Base-by-base conservation (phyloP, 345 rosid genomes). In the Pugionium cornutum region DNA sequence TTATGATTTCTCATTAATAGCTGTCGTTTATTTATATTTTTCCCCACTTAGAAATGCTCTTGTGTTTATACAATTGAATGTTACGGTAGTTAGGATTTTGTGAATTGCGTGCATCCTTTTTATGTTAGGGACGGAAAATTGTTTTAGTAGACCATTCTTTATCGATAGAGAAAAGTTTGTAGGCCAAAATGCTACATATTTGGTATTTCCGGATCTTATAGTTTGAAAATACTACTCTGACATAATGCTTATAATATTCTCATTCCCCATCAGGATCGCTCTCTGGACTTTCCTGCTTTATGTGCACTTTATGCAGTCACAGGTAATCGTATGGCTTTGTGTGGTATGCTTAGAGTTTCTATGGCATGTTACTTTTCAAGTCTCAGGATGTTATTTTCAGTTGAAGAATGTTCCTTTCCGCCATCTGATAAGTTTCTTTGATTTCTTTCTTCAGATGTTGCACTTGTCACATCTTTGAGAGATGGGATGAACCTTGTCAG, bases 401-500 rank as follows among this genome's bases (percentile, higher is more conserved):
- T 25, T 51, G 6, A 69, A 34, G 37, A 50, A 6, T 61, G 32
- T 61, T 69, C 7, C 52, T 52, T 29, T 73, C 41, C 26, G 3
- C n/a, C 11, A 67, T 53, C 33, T 74, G 46, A 47, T 11, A 11
- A 39, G 53, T 61, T 54, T 57, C 57, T 31, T 72, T 7, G 57
- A 36, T 49, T 41, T 40, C 32, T 31, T 69, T 69, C 35, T 66
- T 68, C 88, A 94, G 99, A 94, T 84, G 89, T 94, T 57, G 92
- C 97, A 56, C 96, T 94, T 26, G 99, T 94, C 41, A 90, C 99
- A 50, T 94, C 99, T 69, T 67, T 94, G 82, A 84, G 99, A 82
- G 99, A 94, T 74, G 99, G 99, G 69, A 94, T 94, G 99, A 94
- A 94, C 80, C 97, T 94, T 72, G 99, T 94, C 65, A 94, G 97